These are phyloP conservation scores for Venturia pyrina DNA, from an alignment of 2,329 filamentous ascomycete species.

Conservation along the genomic window DNA sequence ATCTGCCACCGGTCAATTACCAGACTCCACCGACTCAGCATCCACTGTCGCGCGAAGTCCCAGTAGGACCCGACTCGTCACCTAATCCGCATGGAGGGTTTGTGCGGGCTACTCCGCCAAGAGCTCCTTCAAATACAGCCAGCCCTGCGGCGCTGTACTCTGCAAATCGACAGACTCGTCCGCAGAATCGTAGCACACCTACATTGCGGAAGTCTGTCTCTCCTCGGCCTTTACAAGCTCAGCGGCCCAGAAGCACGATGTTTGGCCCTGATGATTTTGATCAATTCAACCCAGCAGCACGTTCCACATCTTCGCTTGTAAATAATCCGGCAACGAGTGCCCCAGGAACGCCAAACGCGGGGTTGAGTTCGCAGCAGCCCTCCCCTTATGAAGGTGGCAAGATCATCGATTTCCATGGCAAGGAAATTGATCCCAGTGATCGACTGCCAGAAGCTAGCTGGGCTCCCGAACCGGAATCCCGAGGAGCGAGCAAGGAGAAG, in stretches of 20 bases:
- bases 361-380: neutral
- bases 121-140: neutral
- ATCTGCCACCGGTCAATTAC: slow-evolving; percentile 3
- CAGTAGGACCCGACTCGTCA: neutral
- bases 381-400: slow-evolving; percentile 2
- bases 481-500: slow-evolving; percentile 33
- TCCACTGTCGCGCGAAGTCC: slow-evolving; percentile 8
- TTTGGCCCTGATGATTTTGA: slow-evolving; percentile 72
- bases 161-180: slow-evolving; percentile 4
- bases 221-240: slow-evolving; percentile 48
- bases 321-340: slow-evolving; percentile 25
- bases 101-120: neutral
- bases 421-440: slow-evolving; percentile 71
- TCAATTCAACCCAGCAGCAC: slow-evolving; percentile 51
- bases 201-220: slow-evolving; percentile 62
- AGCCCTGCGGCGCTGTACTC: slow-evolving; percentile 13
- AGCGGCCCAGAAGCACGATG: slow-evolving; percentile 26
- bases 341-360: slow-evolving; percentile 22
- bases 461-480: slow-evolving; percentile 66
- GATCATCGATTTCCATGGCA: slow-evolving; percentile 65
- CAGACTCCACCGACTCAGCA: slow-evolving; percentile 8
- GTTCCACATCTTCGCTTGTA: slow-evolving; percentile 21
- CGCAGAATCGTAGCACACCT: slow-evolving; percentile 23
- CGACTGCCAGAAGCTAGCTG: slow-evolving; percentile 68
- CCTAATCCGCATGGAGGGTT: neutral